Base-by-base conservation (phyloP, 306 rosid species). In the Purshia tridentata region DNA sequence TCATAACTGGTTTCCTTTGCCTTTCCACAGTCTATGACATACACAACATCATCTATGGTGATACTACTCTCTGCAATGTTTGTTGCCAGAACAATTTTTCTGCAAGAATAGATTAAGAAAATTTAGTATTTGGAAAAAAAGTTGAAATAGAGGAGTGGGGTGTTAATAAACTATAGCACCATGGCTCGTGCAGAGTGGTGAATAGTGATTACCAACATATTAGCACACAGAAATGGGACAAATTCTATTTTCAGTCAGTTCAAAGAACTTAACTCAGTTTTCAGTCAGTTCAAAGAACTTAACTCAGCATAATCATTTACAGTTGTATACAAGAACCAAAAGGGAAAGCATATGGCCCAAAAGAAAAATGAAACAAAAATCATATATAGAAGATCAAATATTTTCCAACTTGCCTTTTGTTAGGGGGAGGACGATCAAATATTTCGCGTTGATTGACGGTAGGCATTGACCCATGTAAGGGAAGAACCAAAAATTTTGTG, bases 1-100 rank as follows among this genome's bases (percentile, higher is more conserved):
- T 93, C 98, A 83, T 93, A 93, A 80, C 98, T 93, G 61, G 98
- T 93, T 83, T 93, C 98, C 83, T 93, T 93, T 75, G 98, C 98
- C 83, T 93, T 94, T 79, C 98, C 98, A 80, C 97, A 89, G 82
- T 94, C 98, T 77, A 94, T 75, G 82, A 94, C 98, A 80, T 83
- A 86, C 61, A 94, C 96, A 79, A 94, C 91, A 50, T 94, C 98
- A 81, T 94, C 98, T 81, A 94, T 87, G 70, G 98, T 94, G 82
- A 94, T 94, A 82, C 98, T 94, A 76, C 97, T 94, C 89, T 94
- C 98, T 12, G 98, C 98, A 84, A 94, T 94, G 81, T 94, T 94
- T 56, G 98, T 94, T 47, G 98, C 97, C 39, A 94, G 85, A 74
- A 91, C 98, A 86, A 94, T 88, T 88, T 94, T 94, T 75, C 98